phyloP scores from a whole-genome alignment of 1,284 basidiomycete genomes.

The Singerocomus inundabilis region DNA sequence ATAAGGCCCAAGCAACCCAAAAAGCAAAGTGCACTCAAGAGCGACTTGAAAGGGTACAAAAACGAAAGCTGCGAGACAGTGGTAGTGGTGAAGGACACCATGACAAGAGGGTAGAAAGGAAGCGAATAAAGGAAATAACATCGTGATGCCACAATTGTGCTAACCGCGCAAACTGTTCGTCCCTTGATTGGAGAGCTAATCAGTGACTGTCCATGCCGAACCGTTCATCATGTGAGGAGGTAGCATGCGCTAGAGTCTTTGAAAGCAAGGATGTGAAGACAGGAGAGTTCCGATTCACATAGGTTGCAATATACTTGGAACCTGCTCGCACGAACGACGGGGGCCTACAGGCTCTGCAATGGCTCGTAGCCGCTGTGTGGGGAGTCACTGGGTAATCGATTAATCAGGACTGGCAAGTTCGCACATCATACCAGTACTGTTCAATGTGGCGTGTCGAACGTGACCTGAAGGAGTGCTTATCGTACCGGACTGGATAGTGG shows the following conservation, averaged over 20 bases:
- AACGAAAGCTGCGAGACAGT: constrained; percentile 33
- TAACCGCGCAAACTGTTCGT: background rate
- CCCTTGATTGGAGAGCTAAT: background rate
- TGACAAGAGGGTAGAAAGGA: constrained; percentile 18
- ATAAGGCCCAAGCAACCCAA: constrained; percentile 30
- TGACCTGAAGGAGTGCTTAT: too few relatives aligned
- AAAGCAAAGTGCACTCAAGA: constrained; percentile 35
- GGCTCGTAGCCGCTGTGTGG: background rate
- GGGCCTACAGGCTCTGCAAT: background rate
- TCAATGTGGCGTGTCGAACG: too few relatives aligned
- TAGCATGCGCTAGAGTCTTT: constrained; percentile 1
- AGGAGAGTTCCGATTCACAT: background rate
- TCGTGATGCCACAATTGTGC: constrained; percentile 10
- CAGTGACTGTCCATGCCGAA: background rate
- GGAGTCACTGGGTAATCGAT: too few relatives aligned
- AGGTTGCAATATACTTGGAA: constrained; percentile 5
- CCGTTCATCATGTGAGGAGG: constrained; percentile 1
- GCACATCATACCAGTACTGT: too few relatives aligned
- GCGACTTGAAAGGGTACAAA: constrained; percentile 33
- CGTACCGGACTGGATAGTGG: too few relatives aligned
- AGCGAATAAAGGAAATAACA: constrained; percentile 13
- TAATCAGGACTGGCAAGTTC: too few relatives aligned
- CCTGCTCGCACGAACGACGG: constrained; percentile 3
- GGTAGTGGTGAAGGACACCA: background rate
- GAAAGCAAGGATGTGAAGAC: background rate